A percentile compares a stretch with the other conserved stretches of the same genome.
phyloP scores from a whole-genome alignment of 495 filamentous ascomycete species.

The Talaromyces stipitatus region DNA sequence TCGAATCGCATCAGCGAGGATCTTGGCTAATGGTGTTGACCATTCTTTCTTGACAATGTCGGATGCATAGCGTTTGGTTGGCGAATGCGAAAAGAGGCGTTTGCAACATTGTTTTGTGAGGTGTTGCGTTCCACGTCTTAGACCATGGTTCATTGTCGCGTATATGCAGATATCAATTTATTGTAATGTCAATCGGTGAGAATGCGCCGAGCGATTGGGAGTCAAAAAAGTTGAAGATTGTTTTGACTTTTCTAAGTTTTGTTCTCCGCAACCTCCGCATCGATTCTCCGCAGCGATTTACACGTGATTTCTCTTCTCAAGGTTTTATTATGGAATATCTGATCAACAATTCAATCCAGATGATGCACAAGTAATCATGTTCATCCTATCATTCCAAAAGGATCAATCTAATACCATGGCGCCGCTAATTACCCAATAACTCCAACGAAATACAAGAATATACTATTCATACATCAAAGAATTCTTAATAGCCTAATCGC shows the following conservation, averaged over 20 bases:
- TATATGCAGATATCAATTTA: background rate
- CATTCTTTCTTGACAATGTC: constrained; percentile 49
- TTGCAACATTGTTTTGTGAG: constrained; percentile 18
- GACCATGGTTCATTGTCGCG: constrained; percentile 23
- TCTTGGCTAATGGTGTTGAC: constrained; percentile 86
- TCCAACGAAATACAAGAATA: constrained; percentile 17
- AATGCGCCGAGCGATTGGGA: background rate
- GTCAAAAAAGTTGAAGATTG: background rate
- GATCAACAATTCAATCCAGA: too few species aligned
- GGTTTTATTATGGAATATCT: too few species aligned
- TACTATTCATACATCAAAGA: background rate
- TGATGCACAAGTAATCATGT: background rate
- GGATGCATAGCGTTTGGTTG: constrained; percentile 26
- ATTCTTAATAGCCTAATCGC: background rate
- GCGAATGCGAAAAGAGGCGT: constrained; percentile 10
- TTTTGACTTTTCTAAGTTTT: background rate
- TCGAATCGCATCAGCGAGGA: constrained; percentile 73
- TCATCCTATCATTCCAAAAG: background rate
- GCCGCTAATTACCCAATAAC: constrained; percentile 13
- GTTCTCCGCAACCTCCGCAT: constrained; percentile 8
- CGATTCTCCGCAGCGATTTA: background rate
- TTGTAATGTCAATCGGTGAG: background rate
- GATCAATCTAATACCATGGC: background rate
- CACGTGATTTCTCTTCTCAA: constrained; percentile 4
- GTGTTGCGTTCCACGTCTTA: constrained; percentile 27